Evolutionary conservation across 2,329 filamentous ascomycete genomes (phyloP).

Genomic region (Fusarium longipes): DNA sequence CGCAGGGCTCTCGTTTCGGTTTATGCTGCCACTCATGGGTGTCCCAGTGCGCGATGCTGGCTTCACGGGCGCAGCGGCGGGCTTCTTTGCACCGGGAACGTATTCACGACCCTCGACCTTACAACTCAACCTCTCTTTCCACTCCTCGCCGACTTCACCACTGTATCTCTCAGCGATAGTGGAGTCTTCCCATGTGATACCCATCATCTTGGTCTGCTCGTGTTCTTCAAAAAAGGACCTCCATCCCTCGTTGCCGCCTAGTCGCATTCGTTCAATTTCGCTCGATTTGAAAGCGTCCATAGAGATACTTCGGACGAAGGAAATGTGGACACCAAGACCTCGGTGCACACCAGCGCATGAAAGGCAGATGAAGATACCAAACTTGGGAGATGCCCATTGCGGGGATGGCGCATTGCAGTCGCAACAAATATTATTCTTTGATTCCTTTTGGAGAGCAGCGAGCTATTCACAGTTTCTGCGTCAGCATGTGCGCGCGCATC

Average conservation of each 20-base stretch:
- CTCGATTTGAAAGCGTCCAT: constrained; percentile 98
- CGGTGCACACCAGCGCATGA: constrained; percentile 95
- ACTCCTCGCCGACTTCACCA: constrained; percentile 91
- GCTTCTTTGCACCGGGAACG: constrained; percentile 75
- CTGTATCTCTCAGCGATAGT: constrained; percentile 93
- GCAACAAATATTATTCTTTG: constrained; percentile 90
- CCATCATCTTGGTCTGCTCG: constrained; percentile 72
- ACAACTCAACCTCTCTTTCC: constrained; percentile 87
- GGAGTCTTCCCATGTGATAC: constrained; percentile 82
- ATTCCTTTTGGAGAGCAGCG: constrained; percentile 88
- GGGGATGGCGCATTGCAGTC: constrained; percentile 96
- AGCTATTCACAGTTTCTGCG: constrained; percentile 65
- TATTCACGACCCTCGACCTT: constrained; percentile 92
- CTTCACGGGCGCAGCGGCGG: constrained; percentile 48
- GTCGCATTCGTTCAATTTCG: constrained; percentile 93
- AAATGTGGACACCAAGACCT: constrained; percentile 96
- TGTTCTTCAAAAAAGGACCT: constrained; percentile 85
- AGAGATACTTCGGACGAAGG: constrained; percentile 95
- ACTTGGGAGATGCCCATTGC: constrained; percentile 98
- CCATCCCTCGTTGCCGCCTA: constrained; percentile 91
- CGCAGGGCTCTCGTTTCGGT: constrained; percentile 55
- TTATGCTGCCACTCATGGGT: constrained; percentile 54
- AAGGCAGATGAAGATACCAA: constrained; percentile 98
- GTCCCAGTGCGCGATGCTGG: constrained; percentile 55
- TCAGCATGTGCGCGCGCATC: constrained; percentile 28